These are phyloP conservation scores for Meira miltonrushii DNA, from an alignment of 1,284 basidiomycete species.

Conservation along the genomic window DNA sequence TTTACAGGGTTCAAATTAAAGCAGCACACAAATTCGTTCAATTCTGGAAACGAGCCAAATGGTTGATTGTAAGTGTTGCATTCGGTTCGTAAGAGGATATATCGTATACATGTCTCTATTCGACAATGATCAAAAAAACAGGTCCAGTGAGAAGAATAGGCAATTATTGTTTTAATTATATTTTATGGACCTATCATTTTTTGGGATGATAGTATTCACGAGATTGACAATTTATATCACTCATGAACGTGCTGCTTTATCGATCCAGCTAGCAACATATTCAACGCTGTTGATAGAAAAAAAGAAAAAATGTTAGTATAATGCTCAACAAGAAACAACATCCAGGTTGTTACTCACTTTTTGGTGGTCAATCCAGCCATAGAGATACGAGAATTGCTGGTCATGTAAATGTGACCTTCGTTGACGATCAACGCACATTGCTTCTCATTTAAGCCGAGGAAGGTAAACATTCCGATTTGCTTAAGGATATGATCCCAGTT, in stretches of 20 bases:
- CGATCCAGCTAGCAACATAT: constrained; percentile 48
- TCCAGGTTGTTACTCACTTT: constrained; percentile 55
- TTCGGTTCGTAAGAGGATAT: too few relatives aligned
- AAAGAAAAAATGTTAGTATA: background rate
- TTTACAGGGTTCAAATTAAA: too few relatives aligned
- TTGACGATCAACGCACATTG: constrained; percentile 71
- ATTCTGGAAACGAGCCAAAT: too few relatives aligned
- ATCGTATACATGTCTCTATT: too few relatives aligned
- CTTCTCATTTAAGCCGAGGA: constrained; percentile 39
- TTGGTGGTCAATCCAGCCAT: constrained; percentile 82
- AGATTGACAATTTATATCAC: too few relatives aligned
- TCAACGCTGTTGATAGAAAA: constrained; percentile 22
- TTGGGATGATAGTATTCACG: too few relatives aligned
- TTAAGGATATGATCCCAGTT: constrained; percentile 68
- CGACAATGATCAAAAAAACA: too few relatives aligned
- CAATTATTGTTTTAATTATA: too few relatives aligned
- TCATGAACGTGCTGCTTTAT: constrained; percentile 34
- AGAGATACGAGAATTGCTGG: constrained; percentile 75
- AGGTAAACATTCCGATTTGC: constrained; percentile 52
- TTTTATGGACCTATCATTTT: too few relatives aligned
- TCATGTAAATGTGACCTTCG: constrained; percentile 81
- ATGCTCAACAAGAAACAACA: background rate
- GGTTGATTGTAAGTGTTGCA: too few relatives aligned
- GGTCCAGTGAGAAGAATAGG: too few relatives aligned
- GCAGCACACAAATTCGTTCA: too few relatives aligned